Base-by-base conservation (phyloP, 805 yeast genomes). In the Candida namnaoensis region DNA sequence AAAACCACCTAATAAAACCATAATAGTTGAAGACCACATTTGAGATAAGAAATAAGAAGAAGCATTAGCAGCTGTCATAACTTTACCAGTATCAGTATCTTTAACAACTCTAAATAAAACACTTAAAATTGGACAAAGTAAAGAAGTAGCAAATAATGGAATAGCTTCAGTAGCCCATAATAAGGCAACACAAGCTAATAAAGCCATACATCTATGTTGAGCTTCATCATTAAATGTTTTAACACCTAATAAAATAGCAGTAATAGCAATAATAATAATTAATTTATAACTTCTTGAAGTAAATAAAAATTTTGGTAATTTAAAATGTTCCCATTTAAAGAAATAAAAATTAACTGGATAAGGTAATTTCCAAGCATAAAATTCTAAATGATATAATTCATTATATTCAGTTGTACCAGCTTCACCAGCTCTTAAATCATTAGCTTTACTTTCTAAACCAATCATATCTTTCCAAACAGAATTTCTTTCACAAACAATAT, bases 401-500 rank as follows among this genome's bases (percentile, higher is more conserved):
- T 50, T 48, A 23, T 54, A 46, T 14, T 56, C 58, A 19, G 57
- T 47, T 19, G 19, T 19, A 34, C 62, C 69, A 38, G 60, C 62
- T n/a, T 63, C 61, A 14, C 58, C 66, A 15, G 64, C 66, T 26
- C 49, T 40, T 28, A 51, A 50, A 13, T 52, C 56, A 41, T 58
- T 60, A 2, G 90, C 69, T 53, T 85, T 85, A 50, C 96, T 74
- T 58, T 90, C 96, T 52, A 90, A 63, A 23, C 93, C 91, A 57
- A 91, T 82, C 82, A 91, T 81, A 61, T 91, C 97, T 57, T 93
- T 81, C 99, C 99, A 91, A 27, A 91, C 97, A 0, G 97, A 91
- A 59, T 88, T 88, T 60, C 99, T 75, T 64, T 91, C 98, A 95
- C 96, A 91, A 15, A 90, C 96, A 32, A 91, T 85, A 60, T 91